phyloP scores from a whole-genome alignment of 2,329 filamentous ascomycete species.

The Alternaria sp. region DNA sequence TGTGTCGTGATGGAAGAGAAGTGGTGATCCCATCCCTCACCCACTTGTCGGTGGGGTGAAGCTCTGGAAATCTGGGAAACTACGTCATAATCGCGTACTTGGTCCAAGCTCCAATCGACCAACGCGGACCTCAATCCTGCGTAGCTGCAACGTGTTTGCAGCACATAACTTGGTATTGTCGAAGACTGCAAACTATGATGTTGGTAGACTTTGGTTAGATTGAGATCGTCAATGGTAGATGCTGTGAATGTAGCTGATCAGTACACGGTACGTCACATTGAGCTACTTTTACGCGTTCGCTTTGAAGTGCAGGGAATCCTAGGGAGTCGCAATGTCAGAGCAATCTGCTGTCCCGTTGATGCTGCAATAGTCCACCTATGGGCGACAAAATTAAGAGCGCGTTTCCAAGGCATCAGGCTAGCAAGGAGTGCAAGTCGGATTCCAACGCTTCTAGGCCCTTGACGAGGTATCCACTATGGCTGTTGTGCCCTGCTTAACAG shows the following conservation, averaged over 20 bases:
- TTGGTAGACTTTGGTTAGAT: neutral
- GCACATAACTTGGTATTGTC: neutral
- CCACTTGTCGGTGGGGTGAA: slow-evolving; percentile 19
- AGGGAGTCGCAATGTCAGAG: slow-evolving; percentile 8
- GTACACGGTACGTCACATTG: slow-evolving; percentile 10
- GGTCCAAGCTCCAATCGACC: slow-evolving; percentile 11
- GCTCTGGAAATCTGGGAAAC: neutral
- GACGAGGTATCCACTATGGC: slow-evolving; percentile 11
- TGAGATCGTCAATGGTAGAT: neutral
- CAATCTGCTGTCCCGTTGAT: slow-evolving; percentile 7
- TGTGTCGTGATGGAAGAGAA: slow-evolving; percentile 17
- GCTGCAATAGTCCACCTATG: slow-evolving; percentile 21
- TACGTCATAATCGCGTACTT: slow-evolving; percentile 21
- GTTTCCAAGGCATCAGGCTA: slow-evolving; percentile 12
- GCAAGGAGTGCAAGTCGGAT: slow-evolving; percentile 10
- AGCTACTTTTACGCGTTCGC: neutral
- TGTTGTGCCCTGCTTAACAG: slow-evolving; percentile 23
- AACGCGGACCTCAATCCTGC: slow-evolving; percentile 1
- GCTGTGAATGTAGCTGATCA: neutral
- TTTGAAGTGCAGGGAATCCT: neutral
- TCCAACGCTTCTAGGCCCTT: slow-evolving; percentile 25
- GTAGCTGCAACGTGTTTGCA: neutral
- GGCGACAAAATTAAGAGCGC: slow-evolving; percentile 14
- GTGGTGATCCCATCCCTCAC: neutral
- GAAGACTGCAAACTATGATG: neutral